Evolutionary conservation across 1,139 yeast species (phyloP), one percentile per base, ranked within the genome.

Genomic region (Zygoascus sp.): DNA sequence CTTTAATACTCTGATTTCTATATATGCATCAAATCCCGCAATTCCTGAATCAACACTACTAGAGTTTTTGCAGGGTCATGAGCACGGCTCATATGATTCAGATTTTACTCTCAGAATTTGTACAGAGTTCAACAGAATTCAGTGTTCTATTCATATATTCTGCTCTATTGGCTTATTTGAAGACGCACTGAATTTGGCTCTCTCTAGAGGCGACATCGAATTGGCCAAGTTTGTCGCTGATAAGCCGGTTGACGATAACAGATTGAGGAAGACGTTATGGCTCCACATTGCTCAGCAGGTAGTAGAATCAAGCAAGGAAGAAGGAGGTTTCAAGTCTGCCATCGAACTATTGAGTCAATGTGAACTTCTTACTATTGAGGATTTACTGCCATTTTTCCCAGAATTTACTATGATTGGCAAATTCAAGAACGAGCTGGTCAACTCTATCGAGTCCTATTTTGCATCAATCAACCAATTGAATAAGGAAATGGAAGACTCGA

Each of bases 371-470:
- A 76, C 81, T 2, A 80, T 92, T 45, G 90, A 87, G 56, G 97
- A 92, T 58, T 63, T 94, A 32, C 65, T 94, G 42, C 95, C 95
- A 1, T 67, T 88, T 28, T 83, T 90, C 57, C 96, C 97, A 0
- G 92, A 88, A 56, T 79, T 85, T 47, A 77, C 87, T 0, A 80
- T 85, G 42, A 82, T 92, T 44, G 95, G 88, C 56, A 81, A 85
- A 50, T 78, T 92, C 62, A 88, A 88, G 58, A 85, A 83, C 44
- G 96, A 89, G 57, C 79, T 94, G 32, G 87, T 92, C 25, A 70
- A 75, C 36, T 84, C 94, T 4, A 70, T 92, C 55, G 90, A 88
- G 58, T 75, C 74, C 36, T 84, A 88, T 60, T 88, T 89, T 47
- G 65, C 72, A 32, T 75, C 76, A 38, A 84, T 92, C 64, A 69